Evolutionary conservation across 352 stramenopile species (phyloP).

Genomic region (Globisporangium barbulae): DNA sequence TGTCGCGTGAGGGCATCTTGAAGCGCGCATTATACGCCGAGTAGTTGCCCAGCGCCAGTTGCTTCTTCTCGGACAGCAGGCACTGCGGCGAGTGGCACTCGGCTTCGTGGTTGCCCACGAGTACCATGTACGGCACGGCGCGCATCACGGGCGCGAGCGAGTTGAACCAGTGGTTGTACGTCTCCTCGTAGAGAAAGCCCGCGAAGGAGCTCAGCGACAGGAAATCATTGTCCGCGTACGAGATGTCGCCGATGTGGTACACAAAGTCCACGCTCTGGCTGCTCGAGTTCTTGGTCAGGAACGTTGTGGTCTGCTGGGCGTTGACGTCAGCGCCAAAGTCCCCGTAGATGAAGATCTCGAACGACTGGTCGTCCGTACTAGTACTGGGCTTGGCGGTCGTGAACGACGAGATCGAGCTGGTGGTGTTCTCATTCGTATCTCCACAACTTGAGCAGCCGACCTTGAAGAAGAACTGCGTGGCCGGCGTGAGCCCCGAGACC

Average conservation of each 20-base stretch:
- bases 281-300: conserved; percentile 29
- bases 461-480: conserved; percentile 48
- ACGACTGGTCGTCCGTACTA: conserved; percentile 19
- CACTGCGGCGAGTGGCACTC: conserved; percentile 83
- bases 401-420: conserved; percentile 30
- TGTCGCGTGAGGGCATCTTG: conserved; percentile 80
- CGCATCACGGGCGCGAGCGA: conserved; percentile 44
- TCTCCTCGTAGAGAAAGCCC: conserved; percentile 85
- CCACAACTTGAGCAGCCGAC: conserved; percentile 29
- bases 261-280: conserved; percentile 41
- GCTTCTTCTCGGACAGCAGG: conserved; percentile 40
- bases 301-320: conserved; percentile 29
- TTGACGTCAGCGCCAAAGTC: conserved; percentile 46
- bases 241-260: conserved; percentile 75
- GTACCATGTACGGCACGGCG: conserved; percentile 77
- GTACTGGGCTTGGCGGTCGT: conserved; percentile 23
- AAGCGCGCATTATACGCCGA: conserved; percentile 82
- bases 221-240: conserved; percentile 38
- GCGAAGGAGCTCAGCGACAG: conserved; percentile 16
- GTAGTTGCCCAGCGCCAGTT: conserved; percentile 70
- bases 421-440: conserved; percentile 2
- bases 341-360: conserved; percentile 53
- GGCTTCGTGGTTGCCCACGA: conserved; percentile 85
- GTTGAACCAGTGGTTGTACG: conserved; percentile 87
- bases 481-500: conserved; percentile 23